Evolutionary conservation across 2,329 filamentous ascomycete species (phyloP).

Genomic region (Endothia cerciana): DNA sequence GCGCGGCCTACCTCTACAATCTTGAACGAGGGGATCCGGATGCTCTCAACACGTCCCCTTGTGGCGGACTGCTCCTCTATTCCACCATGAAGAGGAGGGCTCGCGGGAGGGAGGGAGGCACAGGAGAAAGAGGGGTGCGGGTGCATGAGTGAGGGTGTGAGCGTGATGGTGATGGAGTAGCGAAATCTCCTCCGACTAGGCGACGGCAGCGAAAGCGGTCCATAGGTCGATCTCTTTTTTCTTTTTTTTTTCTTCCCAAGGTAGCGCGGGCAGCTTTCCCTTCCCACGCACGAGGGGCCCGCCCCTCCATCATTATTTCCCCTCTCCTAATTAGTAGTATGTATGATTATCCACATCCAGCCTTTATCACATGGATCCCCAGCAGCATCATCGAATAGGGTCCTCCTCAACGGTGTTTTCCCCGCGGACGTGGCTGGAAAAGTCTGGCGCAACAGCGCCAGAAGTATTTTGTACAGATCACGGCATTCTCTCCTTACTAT

Average conservation of each 20-base stretch:
- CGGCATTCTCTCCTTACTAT: neutral
- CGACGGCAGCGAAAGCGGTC: conserved; percentile 1
- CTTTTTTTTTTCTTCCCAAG: too few relatives aligned
- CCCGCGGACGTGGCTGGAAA: too few relatives aligned
- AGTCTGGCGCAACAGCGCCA: too few relatives aligned
- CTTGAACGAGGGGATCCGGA: neutral
- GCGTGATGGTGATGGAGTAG: neutral
- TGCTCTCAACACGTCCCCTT: conserved; percentile 2
- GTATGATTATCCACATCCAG: too few relatives aligned
- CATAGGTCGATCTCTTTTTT: too few relatives aligned
- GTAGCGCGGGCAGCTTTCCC: too few relatives aligned
- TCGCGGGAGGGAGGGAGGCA: neutral
- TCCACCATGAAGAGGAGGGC: neutral
- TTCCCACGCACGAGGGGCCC: too few relatives aligned
- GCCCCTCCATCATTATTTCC: too few relatives aligned
- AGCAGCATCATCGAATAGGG: too few relatives aligned
- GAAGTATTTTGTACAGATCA: neutral
- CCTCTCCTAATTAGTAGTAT: too few relatives aligned
- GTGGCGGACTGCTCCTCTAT: neutral
- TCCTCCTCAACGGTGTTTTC: too few relatives aligned
- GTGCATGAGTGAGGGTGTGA: neutral
- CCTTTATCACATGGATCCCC: too few relatives aligned
- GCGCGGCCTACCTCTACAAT: neutral
- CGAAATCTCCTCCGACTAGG: conserved; percentile 7
- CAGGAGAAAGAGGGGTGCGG: neutral